Conservation (phyloP, 768 basidiomycete species). For the Amanita brunnescens region DNA sequence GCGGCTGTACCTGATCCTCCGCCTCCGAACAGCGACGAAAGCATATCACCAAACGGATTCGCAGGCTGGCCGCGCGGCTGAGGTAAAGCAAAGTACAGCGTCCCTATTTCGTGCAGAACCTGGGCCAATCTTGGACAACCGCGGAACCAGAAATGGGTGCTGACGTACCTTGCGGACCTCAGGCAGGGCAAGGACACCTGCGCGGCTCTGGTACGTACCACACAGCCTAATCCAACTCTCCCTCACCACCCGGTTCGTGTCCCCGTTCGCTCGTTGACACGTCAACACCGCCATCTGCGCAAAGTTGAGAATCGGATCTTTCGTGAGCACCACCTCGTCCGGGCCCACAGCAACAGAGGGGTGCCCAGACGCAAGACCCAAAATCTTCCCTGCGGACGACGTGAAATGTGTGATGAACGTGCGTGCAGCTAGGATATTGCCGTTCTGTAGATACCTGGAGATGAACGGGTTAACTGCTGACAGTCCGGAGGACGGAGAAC, state of each 20-base stretch:
- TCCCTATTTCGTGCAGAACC: conserved; percentile 61
- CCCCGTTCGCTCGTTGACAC: conserved; percentile 81
- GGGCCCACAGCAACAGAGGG: conserved; percentile 41
- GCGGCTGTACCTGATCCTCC: conserved; percentile 30
- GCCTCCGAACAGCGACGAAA: conserved; percentile 85
- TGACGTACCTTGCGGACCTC: conserved; percentile 56
- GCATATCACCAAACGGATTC: conserved; percentile 83
- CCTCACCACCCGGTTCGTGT: conserved; percentile 64
- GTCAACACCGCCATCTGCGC: conserved; percentile 80
- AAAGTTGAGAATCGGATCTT: conserved; percentile 77
- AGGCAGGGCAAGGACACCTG: conserved; percentile 48
- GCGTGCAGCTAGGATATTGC: conserved; percentile 88
- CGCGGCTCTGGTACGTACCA: conserved; percentile 73
- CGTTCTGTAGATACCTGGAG: conserved; percentile 67
- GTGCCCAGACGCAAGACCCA: conserved; percentile 33
- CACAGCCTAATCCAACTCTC: conserved; percentile 83
- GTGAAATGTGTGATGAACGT: conserved; percentile 84
- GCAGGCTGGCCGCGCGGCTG: conserved; percentile 60
- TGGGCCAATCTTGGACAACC: conserved; percentile 18
- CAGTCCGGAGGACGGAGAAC: conserved; percentile 15
- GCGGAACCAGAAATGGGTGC: background rate
- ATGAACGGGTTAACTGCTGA: conserved; percentile 3
- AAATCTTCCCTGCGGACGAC: conserved; percentile 44
- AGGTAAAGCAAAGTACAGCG: conserved; percentile 81
- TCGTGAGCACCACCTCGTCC: conserved; percentile 64